Evolutionary conservation across 495 filamentous ascomycete genomes (phyloP).

Genomic region (Penicillium antarcticum): DNA sequence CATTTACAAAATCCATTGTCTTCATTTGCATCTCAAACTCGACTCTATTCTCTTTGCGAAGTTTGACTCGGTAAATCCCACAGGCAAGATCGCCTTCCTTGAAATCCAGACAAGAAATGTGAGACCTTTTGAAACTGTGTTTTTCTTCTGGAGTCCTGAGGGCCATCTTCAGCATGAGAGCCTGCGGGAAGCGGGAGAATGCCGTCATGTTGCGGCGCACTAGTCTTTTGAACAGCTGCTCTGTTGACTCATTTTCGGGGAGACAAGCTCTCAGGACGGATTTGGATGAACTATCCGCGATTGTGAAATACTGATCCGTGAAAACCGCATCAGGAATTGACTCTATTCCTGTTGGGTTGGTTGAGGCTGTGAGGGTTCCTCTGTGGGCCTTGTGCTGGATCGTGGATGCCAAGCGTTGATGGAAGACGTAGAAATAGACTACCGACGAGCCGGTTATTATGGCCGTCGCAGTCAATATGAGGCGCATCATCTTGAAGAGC

Average conservation of each 20-base stretch:
- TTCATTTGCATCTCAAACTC: slow-evolving; percentile 30
- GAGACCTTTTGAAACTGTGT: slow-evolving; percentile 20
- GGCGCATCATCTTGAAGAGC: slow-evolving; percentile 10
- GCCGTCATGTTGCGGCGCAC: slow-evolving; percentile 35
- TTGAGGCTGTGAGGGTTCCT: slow-evolving; percentile 10
- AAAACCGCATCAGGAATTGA: slow-evolving; percentile 22
- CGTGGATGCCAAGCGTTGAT: slow-evolving; percentile 19
- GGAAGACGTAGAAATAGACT: slow-evolving; percentile 23
- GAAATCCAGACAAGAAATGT: slow-evolving; percentile 29
- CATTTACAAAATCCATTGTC: slow-evolving; percentile 18
- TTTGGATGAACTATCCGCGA: slow-evolving; percentile 25
- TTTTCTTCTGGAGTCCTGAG: slow-evolving; percentile 10
- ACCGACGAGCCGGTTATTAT: slow-evolving; percentile 20
- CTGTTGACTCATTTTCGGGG: slow-evolving; percentile 7
- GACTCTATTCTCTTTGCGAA: slow-evolving; percentile 22
- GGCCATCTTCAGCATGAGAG: slow-evolving; percentile 19
- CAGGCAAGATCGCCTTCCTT: slow-evolving; percentile 32
- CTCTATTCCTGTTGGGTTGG: slow-evolving; percentile 13
- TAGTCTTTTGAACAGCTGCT: slow-evolving; percentile 24
- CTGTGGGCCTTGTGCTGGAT: slow-evolving; percentile 19
- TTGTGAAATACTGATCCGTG: slow-evolving; percentile 15
- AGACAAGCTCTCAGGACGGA: slow-evolving; percentile 19
- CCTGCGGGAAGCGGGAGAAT: slow-evolving; percentile 31
- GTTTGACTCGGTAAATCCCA: slow-evolving; percentile 28
- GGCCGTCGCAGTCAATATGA: slow-evolving; percentile 15